Evolutionary conservation across 768 basidiomycete genomes (phyloP).

Genomic region (Tulasnella sp.): DNA sequence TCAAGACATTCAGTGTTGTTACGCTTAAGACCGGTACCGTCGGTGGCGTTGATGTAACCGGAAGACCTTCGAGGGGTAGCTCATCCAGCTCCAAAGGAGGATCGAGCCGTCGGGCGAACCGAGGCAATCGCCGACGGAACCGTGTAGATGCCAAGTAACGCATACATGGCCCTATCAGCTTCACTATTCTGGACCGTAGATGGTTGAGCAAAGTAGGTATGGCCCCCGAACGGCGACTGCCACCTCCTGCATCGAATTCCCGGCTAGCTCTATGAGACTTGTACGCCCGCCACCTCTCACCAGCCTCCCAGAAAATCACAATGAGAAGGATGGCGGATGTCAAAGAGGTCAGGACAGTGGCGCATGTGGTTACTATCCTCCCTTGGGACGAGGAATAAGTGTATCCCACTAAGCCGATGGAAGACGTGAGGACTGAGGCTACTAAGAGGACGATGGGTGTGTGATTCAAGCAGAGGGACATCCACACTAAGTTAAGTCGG

Average conservation of each 20-base stretch:
- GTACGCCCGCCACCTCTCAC: slow-evolving; percentile 33
- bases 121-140: too few species aligned
- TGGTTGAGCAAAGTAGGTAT: too few species aligned
- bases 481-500: slow-evolving; percentile 20
- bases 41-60: too few species aligned
- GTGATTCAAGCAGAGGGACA: slow-evolving; percentile 34
- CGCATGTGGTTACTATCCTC: slow-evolving; percentile 1
- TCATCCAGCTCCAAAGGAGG: too few species aligned
- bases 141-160: too few species aligned
- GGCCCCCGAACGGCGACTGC: too few species aligned
- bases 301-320: slow-evolving; percentile 34
- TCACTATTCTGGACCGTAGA: too few species aligned
- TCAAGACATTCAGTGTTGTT: too few species aligned
- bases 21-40: too few species aligned
- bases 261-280: not conserved
- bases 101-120: too few species aligned
- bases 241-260: not conserved
- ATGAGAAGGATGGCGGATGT: slow-evolving; percentile 33
- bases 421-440: slow-evolving; percentile 33
- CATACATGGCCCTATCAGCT: too few species aligned
- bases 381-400: slow-evolving; percentile 33
- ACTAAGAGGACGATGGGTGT: slow-evolving; percentile 35
- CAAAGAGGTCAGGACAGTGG: slow-evolving; percentile 31
- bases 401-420: slow-evolving; percentile 30
- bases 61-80: too few species aligned